phyloP scores from a whole-genome alignment of 192 early-diverging fungal species.

The Physocladia obscura region DNA sequence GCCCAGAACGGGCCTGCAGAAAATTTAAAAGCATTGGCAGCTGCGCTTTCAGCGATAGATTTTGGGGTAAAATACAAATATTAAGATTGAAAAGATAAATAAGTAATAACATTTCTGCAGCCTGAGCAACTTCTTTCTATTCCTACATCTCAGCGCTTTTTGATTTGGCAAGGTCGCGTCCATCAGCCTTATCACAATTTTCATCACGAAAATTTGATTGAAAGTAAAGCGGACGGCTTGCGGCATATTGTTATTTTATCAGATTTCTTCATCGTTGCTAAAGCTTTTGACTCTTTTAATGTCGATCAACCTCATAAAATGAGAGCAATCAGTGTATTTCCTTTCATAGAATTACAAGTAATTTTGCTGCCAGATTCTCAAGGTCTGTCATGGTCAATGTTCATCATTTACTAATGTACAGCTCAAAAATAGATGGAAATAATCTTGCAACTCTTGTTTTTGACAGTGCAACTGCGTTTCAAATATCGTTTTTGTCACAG shows the following conservation, averaged over 20 bases:
- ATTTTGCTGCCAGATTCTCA: neutral
- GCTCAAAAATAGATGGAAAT: neutral
- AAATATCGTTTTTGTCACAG: neutral
- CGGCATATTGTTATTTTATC: neutral
- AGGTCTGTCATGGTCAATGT: neutral
- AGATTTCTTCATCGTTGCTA: slow-evolving; percentile 9
- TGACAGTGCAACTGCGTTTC: slow-evolving; percentile 4
- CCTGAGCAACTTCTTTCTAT: neutral
- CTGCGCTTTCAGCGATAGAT: neutral
- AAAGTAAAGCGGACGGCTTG: neutral
- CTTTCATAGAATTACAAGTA: neutral
- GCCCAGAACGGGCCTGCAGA: too few species aligned
- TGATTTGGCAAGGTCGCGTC: slow-evolving; percentile 13
- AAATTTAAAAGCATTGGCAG: neutral
- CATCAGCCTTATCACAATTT: slow-evolving; percentile 1
- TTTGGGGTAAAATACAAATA: slow-evolving; percentile 6
- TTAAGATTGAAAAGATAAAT: neutral
- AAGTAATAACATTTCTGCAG: neutral
- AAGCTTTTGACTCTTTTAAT: neutral
- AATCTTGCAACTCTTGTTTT: neutral
- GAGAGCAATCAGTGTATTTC: neutral
- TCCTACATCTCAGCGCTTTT: neutral
- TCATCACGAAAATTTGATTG: neutral
- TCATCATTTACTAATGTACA: neutral
- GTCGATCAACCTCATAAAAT: neutral